These are phyloP conservation scores for Boeremia lycopersici DNA, from an alignment of 2,329 filamentous ascomycete genomes.

Conservation along the genomic window DNA sequence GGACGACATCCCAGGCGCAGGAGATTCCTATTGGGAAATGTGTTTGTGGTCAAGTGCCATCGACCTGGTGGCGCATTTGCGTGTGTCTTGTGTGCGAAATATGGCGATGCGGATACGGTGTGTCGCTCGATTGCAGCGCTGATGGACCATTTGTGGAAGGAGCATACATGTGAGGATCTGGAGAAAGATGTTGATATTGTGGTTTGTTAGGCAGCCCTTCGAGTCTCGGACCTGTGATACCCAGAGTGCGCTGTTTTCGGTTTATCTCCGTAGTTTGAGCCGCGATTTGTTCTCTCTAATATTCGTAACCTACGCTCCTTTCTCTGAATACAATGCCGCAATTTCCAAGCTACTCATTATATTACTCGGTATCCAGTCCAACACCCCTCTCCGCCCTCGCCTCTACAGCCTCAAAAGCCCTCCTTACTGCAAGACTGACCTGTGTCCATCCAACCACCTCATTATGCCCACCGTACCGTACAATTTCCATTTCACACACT, in stretches of 20 bases:
- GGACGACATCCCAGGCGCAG: conserved; percentile 12
- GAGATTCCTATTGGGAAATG: conserved; percentile 33
- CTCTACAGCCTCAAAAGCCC: conserved; percentile 70
- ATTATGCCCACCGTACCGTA: conserved; percentile 65
- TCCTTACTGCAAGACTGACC: conserved; percentile 68
- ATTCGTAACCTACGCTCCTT: background rate
- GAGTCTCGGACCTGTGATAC: background rate
- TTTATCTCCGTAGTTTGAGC: background rate
- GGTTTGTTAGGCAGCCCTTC: conserved; percentile 7
- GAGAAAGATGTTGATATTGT: conserved; percentile 36
- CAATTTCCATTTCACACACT: conserved; percentile 50
- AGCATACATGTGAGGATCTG: conserved; percentile 37
- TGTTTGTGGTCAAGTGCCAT: conserved; percentile 44
- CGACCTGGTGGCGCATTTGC: conserved; percentile 36
- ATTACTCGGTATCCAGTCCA: conserved; percentile 12
- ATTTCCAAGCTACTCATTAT: background rate
- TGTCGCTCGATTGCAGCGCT: conserved; percentile 31
- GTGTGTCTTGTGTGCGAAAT: conserved; percentile 37
- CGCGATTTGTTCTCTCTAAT: background rate
- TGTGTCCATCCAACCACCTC: conserved; percentile 69
- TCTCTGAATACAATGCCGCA: background rate
- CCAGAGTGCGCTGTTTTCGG: background rate
- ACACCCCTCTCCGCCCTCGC: conserved; percentile 5
- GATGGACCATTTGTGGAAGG: conserved; percentile 44
- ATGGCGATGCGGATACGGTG: conserved; percentile 35